Percentiles rank a stretch among this genome's conserved stretches.
Conservation (phyloP, 768 basidiomycete species). For the Strobilomyces confusus region DNA sequence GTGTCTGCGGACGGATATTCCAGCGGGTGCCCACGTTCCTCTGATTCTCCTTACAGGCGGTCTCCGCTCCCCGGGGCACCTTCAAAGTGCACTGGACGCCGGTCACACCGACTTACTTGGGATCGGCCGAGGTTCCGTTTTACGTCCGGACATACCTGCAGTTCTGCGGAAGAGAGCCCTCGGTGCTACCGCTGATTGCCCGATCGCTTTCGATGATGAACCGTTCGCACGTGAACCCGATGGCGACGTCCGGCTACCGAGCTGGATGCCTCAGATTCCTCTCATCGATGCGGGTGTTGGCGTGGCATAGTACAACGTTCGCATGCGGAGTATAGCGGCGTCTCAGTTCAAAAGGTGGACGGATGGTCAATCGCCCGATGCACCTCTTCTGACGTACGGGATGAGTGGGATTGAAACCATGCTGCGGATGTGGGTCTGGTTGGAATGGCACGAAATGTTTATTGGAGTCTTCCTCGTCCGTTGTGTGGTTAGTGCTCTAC, state of each 20-base stretch:
- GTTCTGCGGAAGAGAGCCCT: constrained; percentile 26
- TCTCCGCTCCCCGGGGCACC: constrained; percentile 53
- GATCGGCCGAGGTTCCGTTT: constrained; percentile 62
- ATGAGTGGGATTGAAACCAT: constrained; percentile 37
- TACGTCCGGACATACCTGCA: constrained; percentile 57
- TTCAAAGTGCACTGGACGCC: constrained; percentile 49
- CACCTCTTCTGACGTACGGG: constrained; percentile 19
- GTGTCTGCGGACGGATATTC: constrained; percentile 36
- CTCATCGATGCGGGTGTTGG: constrained; percentile 62
- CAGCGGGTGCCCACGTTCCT: constrained; percentile 36
- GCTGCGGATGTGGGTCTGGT: constrained; percentile 48
- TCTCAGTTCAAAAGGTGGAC: constrained; percentile 4
- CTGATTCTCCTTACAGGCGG: constrained; percentile 81
- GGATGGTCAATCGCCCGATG: neutral
- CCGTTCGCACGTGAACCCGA: constrained; percentile 41
- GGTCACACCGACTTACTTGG: constrained; percentile 73
- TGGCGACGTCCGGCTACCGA: constrained; percentile 17
- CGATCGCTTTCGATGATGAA: constrained; percentile 18
- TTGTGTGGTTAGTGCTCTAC: neutral
- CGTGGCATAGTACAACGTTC: constrained; percentile 65
- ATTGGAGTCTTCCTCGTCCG: neutral
- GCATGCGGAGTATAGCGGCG: constrained; percentile 49
- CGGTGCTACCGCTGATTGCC: constrained; percentile 2
- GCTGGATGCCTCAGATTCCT: constrained; percentile 43
- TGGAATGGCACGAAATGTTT: constrained; percentile 11